Conservation (phyloP, 2,329 filamentous ascomycete genomes). For the Trichoderma atroviride region DNA sequence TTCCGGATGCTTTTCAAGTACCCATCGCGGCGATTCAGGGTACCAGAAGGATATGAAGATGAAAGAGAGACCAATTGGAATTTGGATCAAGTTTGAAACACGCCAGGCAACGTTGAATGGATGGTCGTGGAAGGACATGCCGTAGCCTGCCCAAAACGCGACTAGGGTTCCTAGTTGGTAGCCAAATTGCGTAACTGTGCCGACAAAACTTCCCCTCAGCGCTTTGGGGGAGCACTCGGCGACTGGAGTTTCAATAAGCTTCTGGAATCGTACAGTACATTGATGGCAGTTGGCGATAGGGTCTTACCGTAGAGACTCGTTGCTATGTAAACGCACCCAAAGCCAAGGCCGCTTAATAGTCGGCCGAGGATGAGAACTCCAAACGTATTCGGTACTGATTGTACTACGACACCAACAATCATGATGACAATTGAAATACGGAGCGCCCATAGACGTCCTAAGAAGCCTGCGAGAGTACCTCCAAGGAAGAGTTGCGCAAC, state of each 20-base stretch:
- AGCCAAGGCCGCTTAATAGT: background rate
- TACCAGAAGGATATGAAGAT: background rate
- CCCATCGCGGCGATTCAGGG: background rate
- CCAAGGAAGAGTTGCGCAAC: background rate
- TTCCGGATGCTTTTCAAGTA: background rate
- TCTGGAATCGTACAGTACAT: too few species aligned
- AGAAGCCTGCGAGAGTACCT: background rate
- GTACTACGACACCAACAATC: background rate
- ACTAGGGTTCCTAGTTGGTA: background rate
- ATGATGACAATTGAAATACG: background rate
- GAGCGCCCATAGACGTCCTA: background rate
- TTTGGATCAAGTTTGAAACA: background rate
- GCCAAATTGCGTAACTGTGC: background rate
- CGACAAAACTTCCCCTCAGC: background rate
- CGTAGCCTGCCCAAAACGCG: background rate
- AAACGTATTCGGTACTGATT: background rate
- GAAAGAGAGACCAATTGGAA: background rate
- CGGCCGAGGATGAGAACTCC: background rate
- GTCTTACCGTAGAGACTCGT: background rate
- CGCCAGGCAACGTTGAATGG: background rate
- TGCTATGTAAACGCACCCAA: background rate
- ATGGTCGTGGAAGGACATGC: background rate
- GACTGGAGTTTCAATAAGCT: background rate
- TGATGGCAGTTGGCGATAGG: background rate
- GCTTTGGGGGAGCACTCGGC: background rate